Percentiles rank a stretch among this genome's conserved stretches.
Conservation (phyloP, 176 grass and related monocot species). For the Cenchrus purpureus region DNA sequence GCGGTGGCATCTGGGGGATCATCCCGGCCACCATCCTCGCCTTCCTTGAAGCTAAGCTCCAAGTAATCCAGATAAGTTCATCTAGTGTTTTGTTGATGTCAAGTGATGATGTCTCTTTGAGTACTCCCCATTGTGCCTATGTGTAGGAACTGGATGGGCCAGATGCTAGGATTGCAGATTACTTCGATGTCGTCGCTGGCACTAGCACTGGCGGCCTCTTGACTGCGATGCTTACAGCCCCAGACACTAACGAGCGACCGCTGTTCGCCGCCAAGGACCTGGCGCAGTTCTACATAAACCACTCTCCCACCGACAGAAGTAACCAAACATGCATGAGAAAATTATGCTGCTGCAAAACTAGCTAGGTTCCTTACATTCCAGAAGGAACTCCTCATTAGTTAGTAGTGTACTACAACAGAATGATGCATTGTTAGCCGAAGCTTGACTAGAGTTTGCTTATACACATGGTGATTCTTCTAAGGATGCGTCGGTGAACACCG, state of each 20-base stretch:
- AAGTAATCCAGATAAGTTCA: conserved; percentile 53
- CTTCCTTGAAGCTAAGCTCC: conserved; percentile 67
- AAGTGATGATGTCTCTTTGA: not conserved
- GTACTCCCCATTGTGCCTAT: not conserved
- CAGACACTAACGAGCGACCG: conserved; percentile 43
- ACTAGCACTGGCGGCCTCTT: conserved; percentile 71
- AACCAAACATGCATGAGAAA: not conserved
- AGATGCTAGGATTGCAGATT: conserved; percentile 61
- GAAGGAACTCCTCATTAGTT: not conserved
- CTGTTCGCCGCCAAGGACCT: conserved; percentile 61
- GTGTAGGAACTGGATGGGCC: conserved; percentile 60
- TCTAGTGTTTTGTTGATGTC: not conserved
- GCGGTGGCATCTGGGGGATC: conserved; percentile 71
- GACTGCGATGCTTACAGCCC: conserved; percentile 61
- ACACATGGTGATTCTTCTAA: not conserved
- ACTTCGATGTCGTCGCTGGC: conserved; percentile 68
- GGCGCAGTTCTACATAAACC: conserved; percentile 52
- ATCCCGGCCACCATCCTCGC: conserved; percentile 70
- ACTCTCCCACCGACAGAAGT: conserved; percentile 62
- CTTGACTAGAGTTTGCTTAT: not conserved
- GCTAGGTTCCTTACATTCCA: not conserved
- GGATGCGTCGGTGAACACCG: not conserved
- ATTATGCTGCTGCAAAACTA: not conserved
- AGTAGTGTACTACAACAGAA: not conserved
- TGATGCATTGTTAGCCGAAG: not conserved